A percentile compares a stretch with the other conserved stretches of the same genome.
Evolutionary conservation across 176 grass and related monocot genomes (phyloP).

Genomic region (Ananas comosus): DNA sequence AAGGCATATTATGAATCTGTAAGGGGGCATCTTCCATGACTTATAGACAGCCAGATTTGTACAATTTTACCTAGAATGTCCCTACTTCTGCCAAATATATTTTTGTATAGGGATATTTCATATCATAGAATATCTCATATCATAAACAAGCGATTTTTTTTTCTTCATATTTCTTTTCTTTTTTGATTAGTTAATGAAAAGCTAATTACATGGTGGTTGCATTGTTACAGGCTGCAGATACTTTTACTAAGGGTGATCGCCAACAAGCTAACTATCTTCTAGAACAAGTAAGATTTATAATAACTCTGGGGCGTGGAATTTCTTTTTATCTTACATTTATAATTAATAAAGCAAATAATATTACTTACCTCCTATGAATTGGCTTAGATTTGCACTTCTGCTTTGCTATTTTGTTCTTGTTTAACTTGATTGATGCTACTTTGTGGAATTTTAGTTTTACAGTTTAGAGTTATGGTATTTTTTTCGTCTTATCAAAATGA

Average conservation of each 20-base stretch:
- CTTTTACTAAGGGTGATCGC: constrained; percentile 54
- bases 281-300: constrained; percentile 45
- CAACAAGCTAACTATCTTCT: constrained; percentile 47
- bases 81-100: background rate
- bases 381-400: background rate
- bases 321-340: background rate
- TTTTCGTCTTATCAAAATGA: background rate
- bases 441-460: constrained; percentile 13
- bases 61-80: background rate
- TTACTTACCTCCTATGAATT: background rate
- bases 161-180: background rate
- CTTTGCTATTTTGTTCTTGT: background rate
- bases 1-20: constrained; percentile 89
- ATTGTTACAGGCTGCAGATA: constrained; percentile 70
- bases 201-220: constrained; percentile 14
- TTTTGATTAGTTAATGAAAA: background rate
- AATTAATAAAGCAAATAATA: background rate
- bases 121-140: background rate
- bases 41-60: background rate
- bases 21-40: constrained; percentile 7
- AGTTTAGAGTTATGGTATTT: background rate
- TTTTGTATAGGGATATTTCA: background rate
- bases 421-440: constrained; percentile 7
- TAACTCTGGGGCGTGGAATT: background rate
- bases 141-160: background rate